These are phyloP conservation scores for Pleurozium schreberi DNA, from an alignment of 225 moss, liverwort and hornwort genomes.

Conservation along the genomic window DNA sequence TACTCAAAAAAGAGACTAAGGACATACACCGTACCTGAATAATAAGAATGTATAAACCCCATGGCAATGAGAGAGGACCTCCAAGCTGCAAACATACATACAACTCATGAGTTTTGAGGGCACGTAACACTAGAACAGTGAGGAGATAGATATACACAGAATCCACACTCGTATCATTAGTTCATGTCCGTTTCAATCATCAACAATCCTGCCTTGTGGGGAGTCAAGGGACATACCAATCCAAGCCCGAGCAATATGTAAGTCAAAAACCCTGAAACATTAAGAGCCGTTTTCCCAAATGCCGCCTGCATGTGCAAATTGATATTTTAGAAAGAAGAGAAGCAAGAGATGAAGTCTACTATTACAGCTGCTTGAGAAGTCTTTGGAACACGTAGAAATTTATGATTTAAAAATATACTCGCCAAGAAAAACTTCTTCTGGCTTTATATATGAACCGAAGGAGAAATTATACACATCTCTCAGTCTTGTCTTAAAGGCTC, in stretches of 20 bases:
- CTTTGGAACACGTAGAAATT: not conserved
- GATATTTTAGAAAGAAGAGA: not conserved
- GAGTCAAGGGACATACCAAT: slow-evolving; percentile 18
- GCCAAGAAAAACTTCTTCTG: not conserved
- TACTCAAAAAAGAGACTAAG: not conserved
- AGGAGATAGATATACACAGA: not conserved
- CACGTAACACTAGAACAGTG: not conserved
- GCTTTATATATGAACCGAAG: not conserved
- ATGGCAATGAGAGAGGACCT: slow-evolving; percentile 81
- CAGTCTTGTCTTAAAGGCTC: not conserved
- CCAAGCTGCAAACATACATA: slow-evolving; percentile 40
- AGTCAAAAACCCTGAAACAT: slow-evolving; percentile 60
- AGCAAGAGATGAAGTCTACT: not conserved
- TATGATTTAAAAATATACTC: not conserved
- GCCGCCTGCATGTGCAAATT: slow-evolving; percentile 43
- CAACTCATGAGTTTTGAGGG: not conserved
- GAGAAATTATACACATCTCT: not conserved
- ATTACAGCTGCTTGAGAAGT: not conserved
- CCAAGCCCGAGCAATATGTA: slow-evolving; percentile 75
- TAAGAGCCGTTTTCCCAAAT: slow-evolving; percentile 60
- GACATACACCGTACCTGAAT: slow-evolving; percentile 31
- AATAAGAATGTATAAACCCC: slow-evolving; percentile 85
- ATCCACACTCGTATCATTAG: not conserved
- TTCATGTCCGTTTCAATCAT: not conserved
- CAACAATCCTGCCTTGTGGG: not conserved